Percentiles rank a stretch among this genome's conserved stretches.
phyloP scores from a whole-genome alignment of 208 protist species.

The Phytomonas serpens region DNA sequence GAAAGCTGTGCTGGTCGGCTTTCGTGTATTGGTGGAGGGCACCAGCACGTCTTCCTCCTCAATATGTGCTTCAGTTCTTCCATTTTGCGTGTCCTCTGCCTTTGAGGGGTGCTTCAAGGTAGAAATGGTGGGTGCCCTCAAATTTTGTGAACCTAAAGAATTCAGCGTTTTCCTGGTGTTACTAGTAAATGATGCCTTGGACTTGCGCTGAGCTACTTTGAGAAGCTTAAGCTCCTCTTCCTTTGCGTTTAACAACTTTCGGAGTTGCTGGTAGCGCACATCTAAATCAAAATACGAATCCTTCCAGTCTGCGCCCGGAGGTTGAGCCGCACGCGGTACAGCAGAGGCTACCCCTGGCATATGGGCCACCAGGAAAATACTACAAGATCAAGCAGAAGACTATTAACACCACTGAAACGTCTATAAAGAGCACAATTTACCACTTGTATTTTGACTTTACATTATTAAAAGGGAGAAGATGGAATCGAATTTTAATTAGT shows the following conservation, averaged over 20 bases:
- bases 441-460: constrained; percentile 1
- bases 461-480: constrained; percentile 2
- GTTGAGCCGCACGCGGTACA: constrained; percentile 17
- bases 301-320: constrained; percentile 67
- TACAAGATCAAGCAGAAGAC: constrained; percentile 1
- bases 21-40: constrained; percentile 26
- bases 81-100: background rate
- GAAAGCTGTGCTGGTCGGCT: constrained; percentile 27
- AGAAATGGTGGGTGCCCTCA: background rate
- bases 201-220: constrained; percentile 57
- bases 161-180: background rate
- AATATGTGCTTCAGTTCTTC: background rate
- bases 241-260: constrained; percentile 50
- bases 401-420: background rate
- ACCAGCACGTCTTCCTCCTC: constrained; percentile 33
- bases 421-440: background rate
- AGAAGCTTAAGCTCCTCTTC: constrained; percentile 70
- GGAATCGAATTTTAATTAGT: background rate
- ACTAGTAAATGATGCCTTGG: constrained; percentile 11
- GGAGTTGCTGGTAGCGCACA: constrained; percentile 68
- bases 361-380: background rate
- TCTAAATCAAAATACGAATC: constrained; percentile 77
- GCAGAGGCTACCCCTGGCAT: background rate
- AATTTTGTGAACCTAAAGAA: background rate
- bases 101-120: background rate